Evolutionary conservation across 371 early-diverging fungal genomes (phyloP), one percentile per base, ranked within the genome.

Genomic region (Basidiobolus meristosporus): DNA sequence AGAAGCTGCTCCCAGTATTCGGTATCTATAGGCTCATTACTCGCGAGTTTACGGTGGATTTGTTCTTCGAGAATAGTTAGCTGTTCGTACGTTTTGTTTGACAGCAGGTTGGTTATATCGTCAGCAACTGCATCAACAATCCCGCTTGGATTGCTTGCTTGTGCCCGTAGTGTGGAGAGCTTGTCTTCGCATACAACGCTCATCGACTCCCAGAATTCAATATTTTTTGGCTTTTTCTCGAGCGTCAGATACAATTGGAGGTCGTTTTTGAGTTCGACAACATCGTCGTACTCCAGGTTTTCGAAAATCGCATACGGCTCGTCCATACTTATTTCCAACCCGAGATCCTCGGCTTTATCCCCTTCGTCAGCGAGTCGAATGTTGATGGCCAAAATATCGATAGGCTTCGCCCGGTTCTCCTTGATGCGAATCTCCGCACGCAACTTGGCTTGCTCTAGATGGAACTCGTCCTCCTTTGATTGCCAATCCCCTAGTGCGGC

Each of bases 401-500:
- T 84, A 0, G 92, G 84, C 41, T 82, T 82, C 12, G 90, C 83
- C 7, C 92, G 57, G n/a, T 73, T 73, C 46, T 80, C 78, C 41
- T 69, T 71, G 43, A 91, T 82, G 19, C 92, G 68, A 45, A 93
- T 87, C 47, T 87, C 85, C 0, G 95, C 92, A 16, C 95, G 68
- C 29, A 62, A 57, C 47, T 87, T 90, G 0, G 88, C 87, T 59
- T 91, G 92, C 52, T 73, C 64, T 42, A 89, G 51, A 54, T 89
- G 86, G 52, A 93, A 93, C 53, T 67, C 80, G 50, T 85, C 85
- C 47, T 93, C 95, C 22, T 81, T 71, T 3, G 74, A 65, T 54
- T 86, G 78, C 95, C 95, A 93, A 53, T 93, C 95, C n/a, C 91
- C 92, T 50, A 89, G 65, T 33, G 74, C 76, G 5, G 75, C 83